Evolutionary conservation across 2,329 filamentous ascomycete species (phyloP).

Genomic region (Mycocentrospora acerina): DNA sequence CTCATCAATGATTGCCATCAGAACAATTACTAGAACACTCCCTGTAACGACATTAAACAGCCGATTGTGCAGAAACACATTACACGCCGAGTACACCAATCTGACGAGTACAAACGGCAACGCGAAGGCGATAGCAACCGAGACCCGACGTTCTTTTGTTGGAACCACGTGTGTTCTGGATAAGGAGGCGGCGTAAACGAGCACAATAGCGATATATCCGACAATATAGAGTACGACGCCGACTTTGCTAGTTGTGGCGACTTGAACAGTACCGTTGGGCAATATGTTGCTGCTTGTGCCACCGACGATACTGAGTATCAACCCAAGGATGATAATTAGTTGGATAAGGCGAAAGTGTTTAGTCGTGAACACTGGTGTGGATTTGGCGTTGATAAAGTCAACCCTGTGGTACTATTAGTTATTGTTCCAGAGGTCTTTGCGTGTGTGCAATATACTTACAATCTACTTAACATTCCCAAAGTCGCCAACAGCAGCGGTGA

Average conservation of each 20-base stretch:
- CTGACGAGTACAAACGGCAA: conserved; percentile 21
- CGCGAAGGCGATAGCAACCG: conserved; percentile 15
- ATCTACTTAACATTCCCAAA: conserved; percentile 47
- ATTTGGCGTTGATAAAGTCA: conserved; percentile 16
- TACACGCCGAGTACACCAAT: conserved; percentile 16
- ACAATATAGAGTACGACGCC: conserved; percentile 20
- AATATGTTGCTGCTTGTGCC: conserved; percentile 11
- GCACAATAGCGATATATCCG: conserved; percentile 10
- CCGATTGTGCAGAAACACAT: conserved; percentile 15
- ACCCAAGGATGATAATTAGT: conserved; percentile 32
- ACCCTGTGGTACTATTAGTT: conserved; percentile 4
- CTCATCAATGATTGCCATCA: conserved; percentile 22
- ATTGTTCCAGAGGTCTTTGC: neutral
- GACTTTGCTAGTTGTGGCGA: conserved; percentile 19
- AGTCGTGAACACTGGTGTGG: conserved; percentile 17
- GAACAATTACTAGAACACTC: conserved; percentile 8
- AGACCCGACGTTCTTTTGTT: conserved; percentile 13
- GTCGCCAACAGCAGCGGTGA: conserved; percentile 52
- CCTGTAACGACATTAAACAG: conserved; percentile 19
- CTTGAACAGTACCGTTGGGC: conserved; percentile 11
- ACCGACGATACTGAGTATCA: conserved; percentile 39
- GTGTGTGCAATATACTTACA: conserved; percentile 19
- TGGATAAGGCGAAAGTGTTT: conserved; percentile 33
- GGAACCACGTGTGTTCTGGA: conserved; percentile 9
- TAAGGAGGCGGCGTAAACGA: conserved; percentile 5